Evolutionary conservation across 257 asterid genomes (phyloP), one percentile per base, ranked within the genome.

Genomic region (Nicotiana tomentosiformis): DNA sequence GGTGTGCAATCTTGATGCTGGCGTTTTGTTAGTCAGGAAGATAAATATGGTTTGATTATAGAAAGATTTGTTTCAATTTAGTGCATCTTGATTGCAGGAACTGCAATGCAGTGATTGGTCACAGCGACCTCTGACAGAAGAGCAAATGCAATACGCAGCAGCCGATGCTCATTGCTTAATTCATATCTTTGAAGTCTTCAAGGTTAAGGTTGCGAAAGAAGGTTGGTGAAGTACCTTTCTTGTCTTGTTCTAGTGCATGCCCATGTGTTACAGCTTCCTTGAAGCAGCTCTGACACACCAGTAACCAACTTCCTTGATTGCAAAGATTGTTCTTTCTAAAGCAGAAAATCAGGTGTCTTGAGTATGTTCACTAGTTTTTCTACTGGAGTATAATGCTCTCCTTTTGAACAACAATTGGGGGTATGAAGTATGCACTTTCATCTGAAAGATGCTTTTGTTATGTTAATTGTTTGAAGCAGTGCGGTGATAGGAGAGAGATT

Each of bases 61-160:
- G 0, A 46, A 51, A 76, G 5, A 39, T 70, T 76, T 74, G 64
- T 8, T 51, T 76, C 16, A 72, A 57, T 29, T 51, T 51, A 7
- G 61, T 70, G 35, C 60, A 68, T 37, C 53, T 57, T 4, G 49
- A 66, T 6, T 85, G 68, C 87, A 96, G 99, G 99, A 96, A 86
- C 93, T 91, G 84, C 98, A 96, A 86, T 96, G 99, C 87, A 94
- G 99, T 85, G 99, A 96, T 84, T 96, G 99, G 99, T 96, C 98
- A 8, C 90, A 85, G 32, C 98, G 97, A 33, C 99, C 99, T 82
- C 90, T 94, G 43, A 89, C 97, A 51, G 94, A 92, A 86, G 94
- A 92, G 86, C 98, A 96, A 88, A 93, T 91, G 91, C 81, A 5
- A 60, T 96, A 96, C 86, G 98, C 99, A 26, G 99, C 98, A 65